Conservation (phyloP, 2,329 filamentous ascomycete genomes). For the Zymoseptoria crescenta region DNA sequence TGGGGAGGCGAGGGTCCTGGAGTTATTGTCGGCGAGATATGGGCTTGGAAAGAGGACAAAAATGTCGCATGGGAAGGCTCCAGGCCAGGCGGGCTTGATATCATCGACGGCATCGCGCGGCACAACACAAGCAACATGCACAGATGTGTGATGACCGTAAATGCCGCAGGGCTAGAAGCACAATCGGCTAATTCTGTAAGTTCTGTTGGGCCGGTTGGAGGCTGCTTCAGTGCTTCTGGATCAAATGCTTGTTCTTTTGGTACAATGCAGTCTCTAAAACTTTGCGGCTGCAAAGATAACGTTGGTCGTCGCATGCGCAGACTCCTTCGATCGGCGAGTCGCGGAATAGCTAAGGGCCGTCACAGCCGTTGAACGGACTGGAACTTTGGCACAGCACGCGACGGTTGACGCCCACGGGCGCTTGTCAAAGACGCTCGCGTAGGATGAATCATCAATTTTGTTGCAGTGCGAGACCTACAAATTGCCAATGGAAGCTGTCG, state of each 20-base stretch:
- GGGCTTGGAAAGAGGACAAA: not conserved
- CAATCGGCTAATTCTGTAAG: not conserved
- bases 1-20: not conserved
- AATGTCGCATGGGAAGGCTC: not conserved
- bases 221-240: conserved; percentile 8
- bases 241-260: not conserved
- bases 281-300: not conserved
- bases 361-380: not conserved
- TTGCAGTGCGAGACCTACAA: not conserved
- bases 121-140: not conserved
- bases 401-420: not conserved
- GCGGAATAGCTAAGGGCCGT: not conserved
- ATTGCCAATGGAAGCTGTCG: not conserved
- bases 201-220: conserved; percentile 3
- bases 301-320: not conserved
- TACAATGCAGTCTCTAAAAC: not conserved
- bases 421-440: not conserved
- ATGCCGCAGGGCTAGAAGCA: not conserved
- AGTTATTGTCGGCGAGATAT: not conserved
- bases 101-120: not conserved
- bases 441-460: not conserved
- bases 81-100: not conserved
- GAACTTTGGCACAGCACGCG: not conserved
- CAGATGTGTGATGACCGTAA: not conserved
- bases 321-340: not conserved